Conservation (phyloP, 768 basidiomycete genomes). For the Leccinum variicolor region DNA sequence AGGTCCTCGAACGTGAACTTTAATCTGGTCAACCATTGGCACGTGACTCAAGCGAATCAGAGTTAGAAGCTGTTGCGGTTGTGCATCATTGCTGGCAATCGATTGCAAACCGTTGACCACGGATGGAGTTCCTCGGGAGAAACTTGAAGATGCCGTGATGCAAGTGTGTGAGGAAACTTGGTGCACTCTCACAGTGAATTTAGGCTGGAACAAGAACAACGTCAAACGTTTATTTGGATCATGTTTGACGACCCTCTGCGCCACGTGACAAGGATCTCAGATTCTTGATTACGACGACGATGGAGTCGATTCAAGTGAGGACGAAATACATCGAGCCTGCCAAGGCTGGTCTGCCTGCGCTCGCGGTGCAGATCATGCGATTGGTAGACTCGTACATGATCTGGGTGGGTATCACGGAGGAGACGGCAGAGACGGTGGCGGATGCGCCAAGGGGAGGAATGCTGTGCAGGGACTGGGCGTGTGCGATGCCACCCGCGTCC, state of each 20-base stretch:
- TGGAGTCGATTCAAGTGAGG: slow-evolving; percentile 37
- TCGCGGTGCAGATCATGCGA: slow-evolving; percentile 64
- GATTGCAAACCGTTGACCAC: not conserved
- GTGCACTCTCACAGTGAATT: not conserved
- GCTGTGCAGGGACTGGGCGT: slow-evolving; percentile 76
- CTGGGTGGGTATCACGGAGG: slow-evolving; percentile 68
- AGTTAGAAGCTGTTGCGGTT: too few species aligned
- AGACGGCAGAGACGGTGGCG: slow-evolving; percentile 40
- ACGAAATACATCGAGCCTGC: slow-evolving; percentile 48
- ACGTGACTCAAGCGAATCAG: not conserved
- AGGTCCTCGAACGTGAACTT: not conserved
- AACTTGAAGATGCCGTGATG: not conserved
- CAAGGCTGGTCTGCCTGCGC: slow-evolving; percentile 50
- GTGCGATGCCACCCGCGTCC: slow-evolving; percentile 62
- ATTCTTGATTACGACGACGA: slow-evolving; percentile 5
- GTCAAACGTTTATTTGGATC: too few species aligned
- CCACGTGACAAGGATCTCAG: slow-evolving; percentile 21
- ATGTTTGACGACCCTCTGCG: too few species aligned
- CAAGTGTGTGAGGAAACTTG: not conserved
- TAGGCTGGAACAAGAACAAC: too few species aligned
- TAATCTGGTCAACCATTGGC: not conserved
- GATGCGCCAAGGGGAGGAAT: slow-evolving; percentile 52
- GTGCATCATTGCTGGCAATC: not conserved
- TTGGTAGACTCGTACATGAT: slow-evolving; percentile 78
- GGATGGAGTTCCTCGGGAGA: not conserved